Evolutionary conservation across 148 eudicot species (phyloP).

Genomic region (Euryodendron excelsum): DNA sequence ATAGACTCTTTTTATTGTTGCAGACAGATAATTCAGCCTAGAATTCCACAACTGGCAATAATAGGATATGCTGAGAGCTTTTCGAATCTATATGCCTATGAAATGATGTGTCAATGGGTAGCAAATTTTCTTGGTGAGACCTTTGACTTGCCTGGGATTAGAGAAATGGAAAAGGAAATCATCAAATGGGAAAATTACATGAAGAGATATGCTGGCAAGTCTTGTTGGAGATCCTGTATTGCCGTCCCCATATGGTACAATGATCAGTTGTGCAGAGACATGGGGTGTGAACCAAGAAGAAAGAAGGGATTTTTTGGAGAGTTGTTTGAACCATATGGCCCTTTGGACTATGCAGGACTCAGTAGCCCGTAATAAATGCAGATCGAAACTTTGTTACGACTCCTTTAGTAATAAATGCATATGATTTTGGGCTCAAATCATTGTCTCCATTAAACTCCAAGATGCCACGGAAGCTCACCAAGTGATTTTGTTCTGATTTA

Average conservation of each 20-base stretch:
- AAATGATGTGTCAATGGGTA: conserved; percentile 29
- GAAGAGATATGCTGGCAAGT: conserved; percentile 15
- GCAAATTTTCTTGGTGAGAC: conserved; percentile 20
- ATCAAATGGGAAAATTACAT: conserved; percentile 14
- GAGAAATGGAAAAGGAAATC: conserved; percentile 21
- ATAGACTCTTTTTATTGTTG: too few species aligned
- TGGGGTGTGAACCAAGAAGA: conserved; percentile 30
- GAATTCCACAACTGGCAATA: conserved; percentile 33
- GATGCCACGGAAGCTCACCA: too few species aligned
- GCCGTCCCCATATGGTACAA: conserved; percentile 23
- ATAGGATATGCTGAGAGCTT: conserved; percentile 32
- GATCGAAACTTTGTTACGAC: too few species aligned
- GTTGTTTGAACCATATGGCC: conserved; percentile 25
- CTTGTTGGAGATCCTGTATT: conserved; percentile 19
- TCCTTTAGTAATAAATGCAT: too few species aligned
- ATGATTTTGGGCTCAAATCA: too few species aligned
- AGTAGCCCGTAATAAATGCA: not conserved
- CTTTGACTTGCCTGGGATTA: conserved; percentile 21
- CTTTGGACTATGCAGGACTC: not conserved
- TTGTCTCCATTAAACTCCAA: too few species aligned
- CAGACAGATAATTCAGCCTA: conserved; percentile 33
- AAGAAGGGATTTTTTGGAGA: conserved; percentile 34
- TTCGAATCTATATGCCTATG: conserved; percentile 23
- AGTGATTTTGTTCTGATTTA: too few species aligned
- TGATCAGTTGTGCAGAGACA: conserved; percentile 29